A percentile compares a stretch with the other conserved stretches of the same genome.
Evolutionary conservation across 2,329 filamentous ascomycete genomes (phyloP).

Genomic region (Zymoseptoria crescenta): DNA sequence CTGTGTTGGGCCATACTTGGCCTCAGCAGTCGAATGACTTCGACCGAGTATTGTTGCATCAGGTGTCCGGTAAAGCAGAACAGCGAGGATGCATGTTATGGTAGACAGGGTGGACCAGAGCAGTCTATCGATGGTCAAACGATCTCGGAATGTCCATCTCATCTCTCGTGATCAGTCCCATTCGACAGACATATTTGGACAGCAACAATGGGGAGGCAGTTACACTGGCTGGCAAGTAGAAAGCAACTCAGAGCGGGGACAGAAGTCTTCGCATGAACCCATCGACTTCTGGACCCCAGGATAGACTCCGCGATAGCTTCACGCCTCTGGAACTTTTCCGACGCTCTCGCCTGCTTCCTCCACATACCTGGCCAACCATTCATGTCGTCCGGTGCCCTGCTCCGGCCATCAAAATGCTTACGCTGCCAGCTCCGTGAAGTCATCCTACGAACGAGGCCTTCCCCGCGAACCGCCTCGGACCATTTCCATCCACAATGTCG

Average conservation of each 20-base stretch:
- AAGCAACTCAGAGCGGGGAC: too few species aligned
- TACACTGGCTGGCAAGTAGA: too few species aligned
- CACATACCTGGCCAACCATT: background rate
- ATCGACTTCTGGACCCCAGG: too few species aligned
- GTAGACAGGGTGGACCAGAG: background rate
- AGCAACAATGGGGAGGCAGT: too few species aligned
- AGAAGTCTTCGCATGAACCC: too few species aligned
- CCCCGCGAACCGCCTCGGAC: background rate
- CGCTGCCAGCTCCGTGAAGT: background rate
- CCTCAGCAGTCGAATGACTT: too few species aligned
- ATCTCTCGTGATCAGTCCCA: background rate
- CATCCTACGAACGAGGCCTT: background rate
- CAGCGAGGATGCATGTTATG: background rate
- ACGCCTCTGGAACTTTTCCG: background rate
- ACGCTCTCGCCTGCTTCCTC: background rate
- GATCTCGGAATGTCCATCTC: background rate
- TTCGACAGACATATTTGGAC: too few species aligned
- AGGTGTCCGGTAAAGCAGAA: background rate
- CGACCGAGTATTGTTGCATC: background rate
- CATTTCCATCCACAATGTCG: background rate
- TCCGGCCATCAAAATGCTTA: slow-evolving; percentile 1
- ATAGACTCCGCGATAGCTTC: too few species aligned
- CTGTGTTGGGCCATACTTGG: too few species aligned
- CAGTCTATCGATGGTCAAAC: background rate
- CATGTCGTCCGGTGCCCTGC: background rate